Conservation (phyloP, 176 grass and related monocot species). For the Calamus simplicifolius region DNA sequence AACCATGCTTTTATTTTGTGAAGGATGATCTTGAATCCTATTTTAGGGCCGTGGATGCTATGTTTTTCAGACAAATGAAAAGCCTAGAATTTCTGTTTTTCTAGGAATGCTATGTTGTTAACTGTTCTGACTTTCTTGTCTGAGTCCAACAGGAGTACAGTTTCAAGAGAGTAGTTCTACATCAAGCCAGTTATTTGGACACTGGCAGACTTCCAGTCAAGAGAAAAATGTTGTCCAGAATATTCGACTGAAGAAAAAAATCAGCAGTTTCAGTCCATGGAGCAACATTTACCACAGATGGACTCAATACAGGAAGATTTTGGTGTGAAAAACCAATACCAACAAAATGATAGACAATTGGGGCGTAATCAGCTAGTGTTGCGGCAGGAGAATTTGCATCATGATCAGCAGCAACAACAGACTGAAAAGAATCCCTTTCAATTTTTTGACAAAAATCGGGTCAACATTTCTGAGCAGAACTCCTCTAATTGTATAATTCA, state of each 20-base stretch:
- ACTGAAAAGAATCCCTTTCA: slow-evolving; percentile 2
- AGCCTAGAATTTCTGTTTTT: too few species aligned
- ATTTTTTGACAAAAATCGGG: slow-evolving; percentile 23
- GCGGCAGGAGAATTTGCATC: slow-evolving; percentile 22
- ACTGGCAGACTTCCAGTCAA: slow-evolving; percentile 40
- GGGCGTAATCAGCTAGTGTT: slow-evolving; percentile 21
- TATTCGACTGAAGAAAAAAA: slow-evolving; percentile 38
- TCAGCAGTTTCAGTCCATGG: slow-evolving; percentile 22
- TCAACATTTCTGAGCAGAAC: slow-evolving; percentile 36
- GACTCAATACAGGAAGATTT: slow-evolving; percentile 21
- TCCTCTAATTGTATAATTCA: slow-evolving; percentile 10
- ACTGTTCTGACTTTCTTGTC: slow-evolving; percentile 7
- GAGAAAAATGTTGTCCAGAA: slow-evolving; percentile 37
- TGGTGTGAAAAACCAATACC: slow-evolving; percentile 17
- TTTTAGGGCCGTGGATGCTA: too few species aligned
- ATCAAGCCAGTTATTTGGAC: slow-evolving; percentile 37
- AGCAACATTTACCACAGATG: slow-evolving; percentile 24
- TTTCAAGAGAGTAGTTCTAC: slow-evolving; percentile 37
- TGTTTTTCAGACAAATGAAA: too few species aligned
- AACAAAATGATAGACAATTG: slow-evolving; percentile 16
- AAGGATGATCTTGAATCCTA: too few species aligned
- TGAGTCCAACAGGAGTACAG: slow-evolving; percentile 35
- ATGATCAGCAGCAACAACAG: slow-evolving; percentile 7
- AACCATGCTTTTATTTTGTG: too few species aligned
- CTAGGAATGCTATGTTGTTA: too few species aligned